These are phyloP conservation scores for Remersonia thermophila DNA, from an alignment of 2,329 filamentous ascomycete genomes.

Conservation along the genomic window DNA sequence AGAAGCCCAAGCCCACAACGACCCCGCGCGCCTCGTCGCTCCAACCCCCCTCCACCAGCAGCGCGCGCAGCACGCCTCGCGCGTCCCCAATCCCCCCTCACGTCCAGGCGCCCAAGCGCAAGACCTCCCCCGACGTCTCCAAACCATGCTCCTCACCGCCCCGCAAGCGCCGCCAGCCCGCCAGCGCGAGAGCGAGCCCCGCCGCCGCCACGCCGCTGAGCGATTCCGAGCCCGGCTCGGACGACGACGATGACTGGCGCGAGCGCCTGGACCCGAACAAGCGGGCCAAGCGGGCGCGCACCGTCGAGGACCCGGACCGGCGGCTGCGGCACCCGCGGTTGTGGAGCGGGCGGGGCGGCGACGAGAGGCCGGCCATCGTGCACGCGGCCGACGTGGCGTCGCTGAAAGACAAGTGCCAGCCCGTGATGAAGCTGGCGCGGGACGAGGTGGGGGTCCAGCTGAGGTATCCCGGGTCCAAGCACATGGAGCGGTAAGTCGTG, in stretches of 20 bases:
- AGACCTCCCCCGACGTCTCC: neutral
- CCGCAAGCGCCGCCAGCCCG: slow-evolving; percentile 37
- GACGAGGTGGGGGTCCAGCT: slow-evolving; percentile 53
- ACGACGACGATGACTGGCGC: slow-evolving; percentile 41
- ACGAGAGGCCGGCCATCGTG: slow-evolving; percentile 33
- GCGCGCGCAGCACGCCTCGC: slow-evolving; percentile 11
- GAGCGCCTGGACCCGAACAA: slow-evolving; percentile 33
- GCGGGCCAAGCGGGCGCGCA: slow-evolving; percentile 30
- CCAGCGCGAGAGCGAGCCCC: slow-evolving; percentile 28
- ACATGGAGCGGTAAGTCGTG: slow-evolving; percentile 20
- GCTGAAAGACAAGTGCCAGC: slow-evolving; percentile 37
- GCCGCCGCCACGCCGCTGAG: slow-evolving; percentile 22
- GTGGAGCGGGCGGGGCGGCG: slow-evolving; percentile 26
- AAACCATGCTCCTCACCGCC: too few species aligned
- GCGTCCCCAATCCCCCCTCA: slow-evolving; percentile 12
- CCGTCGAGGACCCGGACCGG: slow-evolving; percentile 34
- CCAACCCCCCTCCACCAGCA: slow-evolving; percentile 20
- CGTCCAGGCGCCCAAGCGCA: neutral
- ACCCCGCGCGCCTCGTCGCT: slow-evolving; percentile 24
- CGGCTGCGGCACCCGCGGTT: slow-evolving; percentile 30
- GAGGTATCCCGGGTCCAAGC: slow-evolving; percentile 62
- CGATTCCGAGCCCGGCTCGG: slow-evolving; percentile 38
- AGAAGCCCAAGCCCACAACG: slow-evolving; percentile 22
- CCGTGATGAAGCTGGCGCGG: slow-evolving; percentile 35
- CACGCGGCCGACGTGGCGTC: slow-evolving; percentile 47